Percentiles rank a stretch among this genome's conserved stretches.
phyloP scores from a whole-genome alignment of 163 green algal genomes.

The Prototheca cutis region DNA sequence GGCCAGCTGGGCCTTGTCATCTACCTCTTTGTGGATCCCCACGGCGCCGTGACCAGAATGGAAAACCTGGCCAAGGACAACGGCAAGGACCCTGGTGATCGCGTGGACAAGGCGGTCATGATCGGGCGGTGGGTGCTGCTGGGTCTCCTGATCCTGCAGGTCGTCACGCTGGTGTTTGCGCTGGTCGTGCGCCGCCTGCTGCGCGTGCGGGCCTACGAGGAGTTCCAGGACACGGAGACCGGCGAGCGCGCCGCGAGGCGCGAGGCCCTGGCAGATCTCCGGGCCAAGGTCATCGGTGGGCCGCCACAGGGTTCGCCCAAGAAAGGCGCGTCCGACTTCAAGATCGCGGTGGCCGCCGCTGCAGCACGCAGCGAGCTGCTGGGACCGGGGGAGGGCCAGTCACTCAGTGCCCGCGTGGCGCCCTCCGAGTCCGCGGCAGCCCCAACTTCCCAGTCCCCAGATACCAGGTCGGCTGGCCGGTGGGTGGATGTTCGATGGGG shows the following conservation, averaged over 20 bases:
- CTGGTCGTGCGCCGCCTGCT: slow-evolving; percentile 10
- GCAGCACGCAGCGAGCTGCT: background rate
- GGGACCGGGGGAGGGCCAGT: background rate
- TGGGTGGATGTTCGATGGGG: too few species aligned
- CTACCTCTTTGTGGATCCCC: slow-evolving; percentile 26
- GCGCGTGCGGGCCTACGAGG: slow-evolving; percentile 4
- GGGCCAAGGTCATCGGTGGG: background rate
- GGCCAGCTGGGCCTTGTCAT: slow-evolving; percentile 12
- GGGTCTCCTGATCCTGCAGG: slow-evolving; percentile 18
- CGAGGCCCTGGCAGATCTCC: background rate
- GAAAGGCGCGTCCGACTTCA: background rate
- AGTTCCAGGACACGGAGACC: slow-evolving; percentile 19
- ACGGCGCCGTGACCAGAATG: slow-evolving; percentile 9
- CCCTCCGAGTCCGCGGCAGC: too few species aligned
- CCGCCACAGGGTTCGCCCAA: too few species aligned
- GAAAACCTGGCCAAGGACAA: background rate
- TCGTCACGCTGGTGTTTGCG: slow-evolving; percentile 15
- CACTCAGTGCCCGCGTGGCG: too few species aligned
- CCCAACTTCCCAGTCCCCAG: too few species aligned
- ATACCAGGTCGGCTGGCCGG: too few species aligned
- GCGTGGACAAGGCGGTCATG: slow-evolving; percentile 14
- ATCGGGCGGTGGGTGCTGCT: slow-evolving; percentile 26
- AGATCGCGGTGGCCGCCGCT: background rate
- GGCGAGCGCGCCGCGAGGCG: background rate
- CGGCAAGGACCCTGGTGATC: background rate